These are phyloP conservation scores for Cordia subcordata DNA, from an alignment of 257 asterid genomes.

Conservation along the genomic window DNA sequence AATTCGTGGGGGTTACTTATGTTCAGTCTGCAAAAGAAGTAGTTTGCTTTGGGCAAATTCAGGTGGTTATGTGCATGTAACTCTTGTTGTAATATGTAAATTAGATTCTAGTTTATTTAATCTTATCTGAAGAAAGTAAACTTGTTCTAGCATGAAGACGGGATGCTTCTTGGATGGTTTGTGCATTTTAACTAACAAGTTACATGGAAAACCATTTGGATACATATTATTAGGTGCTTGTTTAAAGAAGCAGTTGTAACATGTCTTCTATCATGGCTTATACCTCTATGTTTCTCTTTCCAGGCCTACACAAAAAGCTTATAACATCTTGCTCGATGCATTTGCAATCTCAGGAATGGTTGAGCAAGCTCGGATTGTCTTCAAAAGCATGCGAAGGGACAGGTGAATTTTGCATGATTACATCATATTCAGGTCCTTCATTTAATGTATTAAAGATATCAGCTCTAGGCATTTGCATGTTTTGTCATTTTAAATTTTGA, in stretches of 20 bases:
- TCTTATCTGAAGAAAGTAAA: no score
- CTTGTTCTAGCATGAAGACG: no score
- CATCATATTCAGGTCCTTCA: neutral
- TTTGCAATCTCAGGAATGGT: slow-evolving; percentile 99
- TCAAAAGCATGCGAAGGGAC: slow-evolving; percentile 99
- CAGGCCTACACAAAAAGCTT: slow-evolving; percentile 95
- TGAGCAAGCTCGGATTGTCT: slow-evolving; percentile 79
- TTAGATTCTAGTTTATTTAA: no score
- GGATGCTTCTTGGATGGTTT: no score
- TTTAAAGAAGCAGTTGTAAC: neutral
- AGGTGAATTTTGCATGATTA: slow-evolving; percentile 35
- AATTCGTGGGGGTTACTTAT: no score
- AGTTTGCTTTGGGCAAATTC: no score
- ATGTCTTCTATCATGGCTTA: neutral
- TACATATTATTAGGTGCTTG: neutral
- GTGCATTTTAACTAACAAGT: no score
- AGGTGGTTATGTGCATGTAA: no score
- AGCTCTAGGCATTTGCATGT: neutral
- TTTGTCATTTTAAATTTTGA: no score
- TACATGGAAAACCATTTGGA: no score
- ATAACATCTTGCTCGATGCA: slow-evolving; percentile 93
- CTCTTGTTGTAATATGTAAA: no score
- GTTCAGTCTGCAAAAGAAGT: no score
- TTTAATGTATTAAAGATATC: neutral
- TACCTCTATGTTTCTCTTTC: slow-evolving; percentile 8